Percentiles rank a stretch among this genome's conserved stretches.
Evolutionary conservation across 768 basidiomycete genomes (phyloP).

Genomic region (Inosperma sp.): DNA sequence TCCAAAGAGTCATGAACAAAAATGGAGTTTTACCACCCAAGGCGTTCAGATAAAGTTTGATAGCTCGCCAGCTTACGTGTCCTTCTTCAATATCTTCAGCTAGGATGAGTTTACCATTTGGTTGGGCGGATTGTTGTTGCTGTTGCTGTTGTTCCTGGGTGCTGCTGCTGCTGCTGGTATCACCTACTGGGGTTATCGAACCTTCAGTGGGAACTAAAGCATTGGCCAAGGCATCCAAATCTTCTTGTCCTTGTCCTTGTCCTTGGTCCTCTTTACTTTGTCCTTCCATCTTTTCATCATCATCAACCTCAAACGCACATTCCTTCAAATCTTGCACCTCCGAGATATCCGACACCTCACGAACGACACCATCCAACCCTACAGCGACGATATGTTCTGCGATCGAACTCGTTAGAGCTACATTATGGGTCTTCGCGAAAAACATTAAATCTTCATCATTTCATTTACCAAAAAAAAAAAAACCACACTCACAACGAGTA

Average conservation of each 20-base stretch:
- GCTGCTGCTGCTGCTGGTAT: not conserved
- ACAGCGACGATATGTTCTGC: conserved; percentile 57
- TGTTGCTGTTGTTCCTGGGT: conserved; percentile 18
- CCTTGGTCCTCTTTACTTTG: conserved; percentile 24
- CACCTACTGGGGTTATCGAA: no score
- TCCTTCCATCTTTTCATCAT: conserved; percentile 28
- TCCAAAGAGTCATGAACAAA: conserved; percentile 31
- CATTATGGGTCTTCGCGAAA: conserved; percentile 52
- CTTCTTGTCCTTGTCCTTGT: conserved; percentile 15
- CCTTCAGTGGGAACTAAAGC: no score
- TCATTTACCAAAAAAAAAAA: not conserved
- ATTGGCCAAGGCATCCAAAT: no score
- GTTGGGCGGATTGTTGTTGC: no score
- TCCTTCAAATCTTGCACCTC: conserved; percentile 43
- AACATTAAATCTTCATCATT: not conserved
- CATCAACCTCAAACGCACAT: conserved; percentile 26
- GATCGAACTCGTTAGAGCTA: conserved; percentile 49
- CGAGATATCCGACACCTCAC: conserved; percentile 44
- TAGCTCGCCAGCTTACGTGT: conserved; percentile 25
- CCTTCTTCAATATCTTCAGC: conserved; percentile 56
- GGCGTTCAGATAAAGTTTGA: conserved; percentile 36
- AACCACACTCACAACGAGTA: conserved; percentile 58
- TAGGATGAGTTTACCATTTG: conserved; percentile 55
- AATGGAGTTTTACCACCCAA: conserved; percentile 34
- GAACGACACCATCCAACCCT: conserved; percentile 45